Evolutionary conservation across 106 monocot genomes (phyloP), one percentile per base, ranked within the genome.

Genomic region (Allium sativum): DNA sequence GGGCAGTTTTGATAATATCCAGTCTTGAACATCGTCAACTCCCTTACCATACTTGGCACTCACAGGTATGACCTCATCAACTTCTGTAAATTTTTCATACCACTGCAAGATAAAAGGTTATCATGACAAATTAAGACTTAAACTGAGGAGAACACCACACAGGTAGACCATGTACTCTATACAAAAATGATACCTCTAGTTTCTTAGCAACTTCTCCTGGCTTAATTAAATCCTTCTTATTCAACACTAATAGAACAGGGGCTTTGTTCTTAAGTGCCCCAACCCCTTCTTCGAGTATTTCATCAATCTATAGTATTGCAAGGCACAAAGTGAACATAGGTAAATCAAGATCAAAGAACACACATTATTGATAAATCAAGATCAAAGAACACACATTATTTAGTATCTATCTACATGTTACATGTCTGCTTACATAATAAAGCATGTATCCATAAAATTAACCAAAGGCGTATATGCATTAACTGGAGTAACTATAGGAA

Each of bases 221-320:
- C 70, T 98, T 98, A 64, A 98, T 80, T 40, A 91, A 69, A 73
- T 98, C 96, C 66, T 91, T 98, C 80, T 98, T 98, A 67, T 98
- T 98, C 67, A 98, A 74, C 31, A 98, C 88, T 40, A 91, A 54
- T 15, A 91, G 77, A 58, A 82, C 68, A 40, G 96, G 96, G 65
- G 78, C 70, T 58, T 85, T 70, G 40, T 68, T 63, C 53, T 74
- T 77, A 42, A 85, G 68, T 48, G 41, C 67, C 42, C 82, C 79
- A 14, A 92, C 58, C 65, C 84, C 91, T 77, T 90, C 90, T 77
- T 92, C 84, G 61, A 98, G 77, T 40, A 91, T 52, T 69, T 91
- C 91, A 78, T 91, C 91, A 67, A 91, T 77, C 96, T 98, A 70
- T 56, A 72, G 56, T 21, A 53, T 42, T 55, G 48, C 44, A 22